Evolutionary conservation across 129 eudicot genomes (phyloP).

Genomic region (Sambucus nigra): DNA sequence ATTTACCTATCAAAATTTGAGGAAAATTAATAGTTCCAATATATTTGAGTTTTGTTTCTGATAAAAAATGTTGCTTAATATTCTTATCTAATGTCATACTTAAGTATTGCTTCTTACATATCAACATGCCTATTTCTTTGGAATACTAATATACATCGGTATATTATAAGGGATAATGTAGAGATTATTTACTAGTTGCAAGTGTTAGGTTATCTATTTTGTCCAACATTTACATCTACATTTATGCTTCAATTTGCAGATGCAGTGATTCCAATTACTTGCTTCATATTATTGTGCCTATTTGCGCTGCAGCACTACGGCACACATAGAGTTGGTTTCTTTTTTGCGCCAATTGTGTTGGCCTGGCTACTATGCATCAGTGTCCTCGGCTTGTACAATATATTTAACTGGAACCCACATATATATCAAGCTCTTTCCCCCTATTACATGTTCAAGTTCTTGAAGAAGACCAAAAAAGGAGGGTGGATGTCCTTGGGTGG

Average conservation of each 20-base stretch:
- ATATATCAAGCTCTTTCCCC: slow-evolving; percentile 96
- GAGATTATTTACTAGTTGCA: neutral
- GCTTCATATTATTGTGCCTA: slow-evolving; percentile 79
- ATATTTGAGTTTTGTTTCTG: neutral
- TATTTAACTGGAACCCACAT: slow-evolving; percentile 67
- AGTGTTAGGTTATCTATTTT: neutral
- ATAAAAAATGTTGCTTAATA: neutral
- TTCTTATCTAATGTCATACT: no score
- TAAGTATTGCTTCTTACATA: neutral
- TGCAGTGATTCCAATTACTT: slow-evolving; percentile 85
- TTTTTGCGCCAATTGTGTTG: slow-evolving; percentile 80
- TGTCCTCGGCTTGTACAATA: slow-evolving; percentile 79
- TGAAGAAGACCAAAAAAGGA: slow-evolving; percentile 78
- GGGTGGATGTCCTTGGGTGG: slow-evolving; percentile 99
- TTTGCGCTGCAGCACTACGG: slow-evolving; percentile 96
- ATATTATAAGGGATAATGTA: neutral
- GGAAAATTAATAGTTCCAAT: neutral
- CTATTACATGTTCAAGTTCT: slow-evolving; percentile 77
- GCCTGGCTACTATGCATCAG: slow-evolving; percentile 85
- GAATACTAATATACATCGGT: no score
- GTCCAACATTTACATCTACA: neutral
- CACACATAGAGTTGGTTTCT: slow-evolving; percentile 85
- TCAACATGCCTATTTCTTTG: neutral
- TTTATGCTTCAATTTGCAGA: slow-evolving; percentile 41
- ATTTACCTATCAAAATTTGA: neutral